A percentile compares a stretch with the other conserved stretches of the same genome.
Conservation (phyloP, 352 stramenopile species). For the Phytophthora cactorum region DNA sequence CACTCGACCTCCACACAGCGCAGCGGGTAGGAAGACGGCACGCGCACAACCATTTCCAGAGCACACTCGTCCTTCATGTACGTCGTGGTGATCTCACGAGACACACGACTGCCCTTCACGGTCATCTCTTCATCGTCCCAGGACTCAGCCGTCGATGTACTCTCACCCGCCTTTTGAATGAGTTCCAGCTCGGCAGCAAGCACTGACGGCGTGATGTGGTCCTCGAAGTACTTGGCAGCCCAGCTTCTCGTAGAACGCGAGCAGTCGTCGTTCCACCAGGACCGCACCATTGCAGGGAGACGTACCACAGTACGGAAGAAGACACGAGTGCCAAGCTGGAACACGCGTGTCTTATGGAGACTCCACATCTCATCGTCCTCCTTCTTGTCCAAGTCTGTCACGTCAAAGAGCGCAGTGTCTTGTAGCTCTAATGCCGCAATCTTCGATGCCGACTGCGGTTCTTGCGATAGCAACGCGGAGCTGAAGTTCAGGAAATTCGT, state of each 20-base stretch:
- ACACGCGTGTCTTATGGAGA: conserved; percentile 50
- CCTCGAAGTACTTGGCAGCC: conserved; percentile 90
- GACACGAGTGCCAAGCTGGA: conserved; percentile 61
- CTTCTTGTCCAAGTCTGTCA: conserved; percentile 45
- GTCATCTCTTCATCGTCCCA: conserved; percentile 87
- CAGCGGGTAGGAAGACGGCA: conserved; percentile 90
- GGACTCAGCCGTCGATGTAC: conserved; percentile 26
- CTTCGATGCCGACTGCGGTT: conserved; percentile 41
- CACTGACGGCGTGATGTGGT: conserved; percentile 86
- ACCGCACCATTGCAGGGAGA: conserved; percentile 86
- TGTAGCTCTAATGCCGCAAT: conserved; percentile 41
- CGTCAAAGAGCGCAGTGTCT: conserved; percentile 55
- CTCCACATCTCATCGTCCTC: conserved; percentile 37
- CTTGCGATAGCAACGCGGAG: conserved; percentile 69
- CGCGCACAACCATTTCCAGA: conserved; percentile 90
- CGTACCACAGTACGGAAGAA: conserved; percentile 87
- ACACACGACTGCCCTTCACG: conserved; percentile 88
- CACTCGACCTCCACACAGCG: conserved; percentile 92
- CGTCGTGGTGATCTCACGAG: conserved; percentile 89
- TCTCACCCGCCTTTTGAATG: conserved; percentile 69
- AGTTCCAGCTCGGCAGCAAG: conserved; percentile 77
- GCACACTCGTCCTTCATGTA: conserved; percentile 95
- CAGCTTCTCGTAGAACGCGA: conserved; percentile 79
- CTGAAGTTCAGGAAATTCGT: conserved; percentile 69
- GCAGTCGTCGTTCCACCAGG: conserved; percentile 93